Conservation (phyloP, 345 rosid genomes). For the Eucalyptus melliodora region DNA sequence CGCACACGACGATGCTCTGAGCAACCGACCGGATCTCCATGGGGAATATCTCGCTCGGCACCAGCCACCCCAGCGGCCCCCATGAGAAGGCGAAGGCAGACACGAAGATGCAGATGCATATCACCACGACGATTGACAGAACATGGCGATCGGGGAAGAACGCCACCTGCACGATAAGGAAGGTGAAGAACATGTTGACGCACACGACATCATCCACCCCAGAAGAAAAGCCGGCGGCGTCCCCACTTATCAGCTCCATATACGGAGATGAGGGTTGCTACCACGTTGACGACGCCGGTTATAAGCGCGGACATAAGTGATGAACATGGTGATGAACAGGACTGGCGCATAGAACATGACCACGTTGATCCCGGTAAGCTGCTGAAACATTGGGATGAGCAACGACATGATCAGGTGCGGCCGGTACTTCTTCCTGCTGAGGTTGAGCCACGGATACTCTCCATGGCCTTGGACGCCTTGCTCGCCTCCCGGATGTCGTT, state of each 20-base stretch:
- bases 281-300: neutral
- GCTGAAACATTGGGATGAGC: slow-evolving; percentile 28
- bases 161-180: too few species aligned
- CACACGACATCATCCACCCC: too few species aligned
- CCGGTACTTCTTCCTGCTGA: neutral
- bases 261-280: neutral
- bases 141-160: too few species aligned
- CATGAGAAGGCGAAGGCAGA: slow-evolving; percentile 14
- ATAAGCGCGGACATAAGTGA: slow-evolving; percentile 16
- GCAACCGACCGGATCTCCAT: slow-evolving; percentile 21
- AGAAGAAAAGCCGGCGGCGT: neutral
- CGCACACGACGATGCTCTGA: slow-evolving; percentile 12
- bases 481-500: slow-evolving; percentile 11
- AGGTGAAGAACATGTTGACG: too few species aligned
- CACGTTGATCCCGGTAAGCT: slow-evolving; percentile 30
- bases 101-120: neutral
- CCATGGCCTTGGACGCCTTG: slow-evolving; percentile 9
- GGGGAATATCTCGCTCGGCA: slow-evolving; percentile 23
- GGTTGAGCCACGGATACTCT: slow-evolving; percentile 13
- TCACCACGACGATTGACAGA: neutral
- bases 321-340: slow-evolving; percentile 21
- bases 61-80: slow-evolving; percentile 3
- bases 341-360: slow-evolving; percentile 40
- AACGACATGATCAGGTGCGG: slow-evolving; percentile 4
- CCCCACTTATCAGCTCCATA: neutral